Evolutionary conservation across 1,139 yeast species (phyloP), one percentile per base, ranked within the genome.

Genomic region (Kodamaea sp.): DNA sequence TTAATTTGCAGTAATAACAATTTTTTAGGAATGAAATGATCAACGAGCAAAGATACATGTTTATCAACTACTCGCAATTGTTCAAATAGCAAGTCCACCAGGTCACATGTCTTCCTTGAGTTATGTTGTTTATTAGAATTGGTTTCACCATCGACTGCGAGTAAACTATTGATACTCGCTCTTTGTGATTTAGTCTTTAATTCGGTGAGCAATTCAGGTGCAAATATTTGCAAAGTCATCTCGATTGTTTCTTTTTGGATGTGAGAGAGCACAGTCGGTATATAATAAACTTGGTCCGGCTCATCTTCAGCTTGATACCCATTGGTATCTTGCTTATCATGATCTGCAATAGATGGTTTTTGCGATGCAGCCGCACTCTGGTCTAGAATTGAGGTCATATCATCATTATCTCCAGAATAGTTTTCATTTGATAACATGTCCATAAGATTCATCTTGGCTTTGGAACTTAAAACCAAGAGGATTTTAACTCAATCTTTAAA

Each of bases 21-120:
- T 42, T 81, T 80, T 45, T 80, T 77, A 8, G 92, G 88, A 54
- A 84, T 79, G 50, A 79, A 84, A 55, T 84, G 92, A 50, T 83
- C 86, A 27, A 84, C 89, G 30, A 84, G 55, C 32, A 84, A 61
- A 29, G 83, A 78, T 1, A 90, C 88, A 55, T 84, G 89, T 49
- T 75, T 78, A 2, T 73, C 66, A 0, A 81, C 63, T 12, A 73
- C 68, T 26, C 66, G 55, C 7, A 81, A 55, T 49, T 78, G 81
- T 8, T 75, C 72, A 37, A 70, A 68, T 24, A 84, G 63, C 31
- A 80, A 53, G 10, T 48, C 45, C 5, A 57, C 38, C 27, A 45
- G 49, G 27, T 54, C 55, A 34, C 37, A 24, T 27, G 31, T 26
- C 34, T 31, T 37, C 29, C 34, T 37, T 10, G 48, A 22, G 61